Evolutionary conservation across 306 rosid species (phyloP).

Genomic region (Quillaja saponaria): DNA sequence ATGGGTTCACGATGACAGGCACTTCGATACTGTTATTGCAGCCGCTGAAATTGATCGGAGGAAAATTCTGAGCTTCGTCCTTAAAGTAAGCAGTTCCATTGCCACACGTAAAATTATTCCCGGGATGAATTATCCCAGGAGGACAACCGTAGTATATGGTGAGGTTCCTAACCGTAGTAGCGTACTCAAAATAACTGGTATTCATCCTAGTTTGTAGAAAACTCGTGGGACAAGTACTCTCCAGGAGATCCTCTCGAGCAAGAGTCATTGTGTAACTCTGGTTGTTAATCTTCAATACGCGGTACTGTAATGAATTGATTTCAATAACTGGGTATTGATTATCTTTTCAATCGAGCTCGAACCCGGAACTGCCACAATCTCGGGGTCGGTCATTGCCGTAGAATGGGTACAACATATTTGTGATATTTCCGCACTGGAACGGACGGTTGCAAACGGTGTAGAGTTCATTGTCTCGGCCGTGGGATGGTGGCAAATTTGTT

Average conservation of each 20-base stretch:
- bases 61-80: neutral
- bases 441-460: slow-evolving; percentile 3
- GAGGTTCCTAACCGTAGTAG: neutral
- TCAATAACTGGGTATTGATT: neutral
- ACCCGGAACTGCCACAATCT: neutral
- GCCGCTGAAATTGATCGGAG: neutral
- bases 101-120: neutral
- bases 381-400: neutral
- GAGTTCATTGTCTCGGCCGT: neutral
- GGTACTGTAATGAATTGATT: neutral
- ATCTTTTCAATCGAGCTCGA: slow-evolving; percentile 6
- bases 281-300: neutral
- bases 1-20: neutral
- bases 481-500: slow-evolving; percentile 1
- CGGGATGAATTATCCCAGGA: rapidly evolving
- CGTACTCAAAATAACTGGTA: neutral
- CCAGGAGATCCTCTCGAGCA: neutral
- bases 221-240: slow-evolving; percentile 2
- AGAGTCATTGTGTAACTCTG: neutral
- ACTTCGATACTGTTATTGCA: slow-evolving; percentile 1
- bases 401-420: slow-evolving; percentile 37
- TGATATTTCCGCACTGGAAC: slow-evolving; percentile 21
- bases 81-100: neutral
- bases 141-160: slow-evolving; percentile 32
- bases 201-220: neutral